Percentiles rank a stretch among this genome's conserved stretches.
phyloP scores from a whole-genome alignment of 768 basidiomycete species.

The Serendipita indica region DNA sequence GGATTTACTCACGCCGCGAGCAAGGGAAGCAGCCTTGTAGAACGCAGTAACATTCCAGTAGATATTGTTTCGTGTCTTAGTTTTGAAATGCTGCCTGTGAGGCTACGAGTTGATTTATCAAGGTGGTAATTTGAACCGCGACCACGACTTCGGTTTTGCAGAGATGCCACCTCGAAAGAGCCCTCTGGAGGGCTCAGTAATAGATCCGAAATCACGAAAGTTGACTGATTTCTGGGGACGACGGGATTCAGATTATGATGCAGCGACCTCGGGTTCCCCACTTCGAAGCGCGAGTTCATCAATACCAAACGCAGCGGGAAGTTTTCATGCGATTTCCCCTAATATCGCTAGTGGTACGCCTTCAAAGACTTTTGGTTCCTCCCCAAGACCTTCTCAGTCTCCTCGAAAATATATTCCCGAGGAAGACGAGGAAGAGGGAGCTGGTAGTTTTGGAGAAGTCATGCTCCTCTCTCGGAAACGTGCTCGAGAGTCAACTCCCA shows the following conservation, averaged over 20 bases:
- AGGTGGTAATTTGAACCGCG: not conserved
- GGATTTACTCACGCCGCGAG: not conserved
- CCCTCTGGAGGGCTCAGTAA: too few relatives aligned
- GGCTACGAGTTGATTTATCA: too few relatives aligned
- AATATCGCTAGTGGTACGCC: not conserved
- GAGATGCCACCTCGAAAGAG: not conserved
- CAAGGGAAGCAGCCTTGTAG: too few relatives aligned
- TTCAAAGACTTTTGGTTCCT: not conserved
- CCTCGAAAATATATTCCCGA: not conserved
- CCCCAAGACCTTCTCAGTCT: not conserved
- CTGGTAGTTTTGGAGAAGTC: too few relatives aligned
- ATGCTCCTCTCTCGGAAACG: not conserved
- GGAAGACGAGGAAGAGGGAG: not conserved
- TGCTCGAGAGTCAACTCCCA: not conserved
- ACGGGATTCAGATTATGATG: too few relatives aligned
- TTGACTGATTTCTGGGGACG: constrained; percentile 1
- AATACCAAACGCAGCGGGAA: not conserved
- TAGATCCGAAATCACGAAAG: not conserved
- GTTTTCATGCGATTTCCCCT: not conserved
- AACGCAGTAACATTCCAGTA: not conserved
- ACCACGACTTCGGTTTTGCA: not conserved
- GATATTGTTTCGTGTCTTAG: not conserved
- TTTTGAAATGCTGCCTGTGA: not conserved
- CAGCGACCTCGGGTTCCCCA: too few relatives aligned
- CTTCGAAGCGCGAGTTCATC: not conserved